Base-by-base conservation (phyloP, 2,329 filamentous ascomycete species). In the Huntiella moniliformis region DNA sequence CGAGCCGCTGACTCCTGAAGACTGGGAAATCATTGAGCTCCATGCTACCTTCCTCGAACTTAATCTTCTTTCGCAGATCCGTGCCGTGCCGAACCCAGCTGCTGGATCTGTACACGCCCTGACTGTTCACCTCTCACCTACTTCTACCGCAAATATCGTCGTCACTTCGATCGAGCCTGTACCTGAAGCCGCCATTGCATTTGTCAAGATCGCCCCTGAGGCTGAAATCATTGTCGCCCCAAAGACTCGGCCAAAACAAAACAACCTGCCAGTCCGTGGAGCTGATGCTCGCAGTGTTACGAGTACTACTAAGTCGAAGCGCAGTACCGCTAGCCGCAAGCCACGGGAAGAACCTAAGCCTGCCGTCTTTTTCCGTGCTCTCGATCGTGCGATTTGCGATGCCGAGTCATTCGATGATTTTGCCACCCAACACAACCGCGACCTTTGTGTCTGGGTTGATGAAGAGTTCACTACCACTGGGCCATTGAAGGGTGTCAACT, bases 11-110 rank as follows among this genome's bases (percentile, higher is more conserved):
- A 96, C 91, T 0, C 77, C 88, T 1, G 85, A 92, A 49, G 91
- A 98, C 59, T 98, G 91, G 91, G 91, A 98, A 63, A 93, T 96
- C 56, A 96, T 98, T 55, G 91, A 98, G 61, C 68, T 98, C 2
- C 91, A 98, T 65, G 91, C 91, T 4, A 91, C 81, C 12, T 98
- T 96, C 57, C 68, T 98, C 43, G 91, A 98, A 58, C 70, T 95
- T 52, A 96, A 98, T 60, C 77, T 98, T 44, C 68, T 94, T 31
- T 82, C 80, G 38, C 91, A 98, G 64, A 87, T 98, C 54, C 80
- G 91, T 55, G 88, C 88, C 13, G 68, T 98, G 16, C 88, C 88
- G 17, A 96, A 95, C 60, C 88, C 88, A 13, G 59, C 65, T 4
- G 66, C 67, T 22, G 66, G 66, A 18, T 64, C 67, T 18, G 65